These are phyloP conservation scores for Cyclostephanos tholiformis DNA, from an alignment of 108 stramenopile genomes.

Conservation along the genomic window DNA sequence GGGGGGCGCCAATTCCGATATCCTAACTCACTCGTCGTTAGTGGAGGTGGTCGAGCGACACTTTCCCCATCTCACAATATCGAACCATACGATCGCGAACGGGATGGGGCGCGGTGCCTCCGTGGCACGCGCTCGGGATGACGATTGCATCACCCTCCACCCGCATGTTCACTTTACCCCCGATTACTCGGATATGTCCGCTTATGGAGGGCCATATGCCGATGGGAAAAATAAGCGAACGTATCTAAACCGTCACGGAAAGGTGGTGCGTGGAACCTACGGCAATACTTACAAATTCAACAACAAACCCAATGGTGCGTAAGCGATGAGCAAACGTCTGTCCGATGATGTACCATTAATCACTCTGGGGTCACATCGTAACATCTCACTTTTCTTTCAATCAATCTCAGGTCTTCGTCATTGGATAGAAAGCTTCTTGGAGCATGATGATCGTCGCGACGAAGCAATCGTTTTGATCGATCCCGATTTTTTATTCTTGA, in stretches of 20 bases:
- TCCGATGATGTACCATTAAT: not conserved
- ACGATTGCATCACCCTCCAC: constrained; percentile 31
- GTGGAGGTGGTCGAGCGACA: constrained; percentile 38
- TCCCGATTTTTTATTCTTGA: constrained; percentile 65
- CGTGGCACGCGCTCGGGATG: constrained; percentile 13
- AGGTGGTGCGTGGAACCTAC: constrained; percentile 31
- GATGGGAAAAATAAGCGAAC: constrained; percentile 46
- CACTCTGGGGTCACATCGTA: too few relatives aligned
- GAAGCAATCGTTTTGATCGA: constrained; percentile 57
- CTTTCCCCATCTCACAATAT: constrained; percentile 43
- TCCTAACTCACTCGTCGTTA: constrained; percentile 31
- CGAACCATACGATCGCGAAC: constrained; percentile 25
- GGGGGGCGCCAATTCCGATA: constrained; percentile 48
- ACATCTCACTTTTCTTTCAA: not conserved
- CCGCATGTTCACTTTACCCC: constrained; percentile 59
- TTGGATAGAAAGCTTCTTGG: constrained; percentile 33
- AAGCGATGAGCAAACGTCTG: too few relatives aligned
- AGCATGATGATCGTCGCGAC: constrained; percentile 33
- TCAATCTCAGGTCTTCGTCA: constrained; percentile 35
- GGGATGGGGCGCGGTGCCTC: constrained; percentile 1
- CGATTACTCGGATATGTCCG: constrained; percentile 54
- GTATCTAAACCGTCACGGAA: constrained; percentile 43
- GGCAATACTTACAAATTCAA: constrained; percentile 61
- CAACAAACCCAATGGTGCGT: constrained; percentile 56
- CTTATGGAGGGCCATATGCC: constrained; percentile 54